phyloP scores from a whole-genome alignment of 306 rosid genomes.

The Vachellia pachyceras region DNA sequence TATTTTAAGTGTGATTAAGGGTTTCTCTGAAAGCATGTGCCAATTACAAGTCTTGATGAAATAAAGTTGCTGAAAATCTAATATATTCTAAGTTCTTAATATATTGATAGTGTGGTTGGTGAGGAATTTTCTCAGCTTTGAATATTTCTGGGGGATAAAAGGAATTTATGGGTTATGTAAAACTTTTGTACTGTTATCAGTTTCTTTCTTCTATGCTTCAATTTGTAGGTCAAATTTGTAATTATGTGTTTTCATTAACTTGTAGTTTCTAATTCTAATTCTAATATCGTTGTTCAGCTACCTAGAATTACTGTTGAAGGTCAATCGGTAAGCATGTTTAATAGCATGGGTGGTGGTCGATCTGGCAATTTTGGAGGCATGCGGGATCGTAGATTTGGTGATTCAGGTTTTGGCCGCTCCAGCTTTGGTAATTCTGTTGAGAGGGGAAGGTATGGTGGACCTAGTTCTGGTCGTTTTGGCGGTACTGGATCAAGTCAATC shows the following conservation, averaged over 20 bases:
- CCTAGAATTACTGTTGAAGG: constrained; percentile 70
- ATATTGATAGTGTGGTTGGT: not conserved
- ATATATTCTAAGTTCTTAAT: not conserved
- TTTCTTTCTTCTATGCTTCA: constrained; percentile 14
- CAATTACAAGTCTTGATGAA: not conserved
- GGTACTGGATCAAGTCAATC: constrained; percentile 48
- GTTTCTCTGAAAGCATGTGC: not conserved
- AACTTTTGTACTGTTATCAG: not conserved
- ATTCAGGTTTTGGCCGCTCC: constrained; percentile 44
- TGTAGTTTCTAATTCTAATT: constrained; percentile 32
- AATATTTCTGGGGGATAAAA: not conserved
- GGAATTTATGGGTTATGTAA: not conserved
- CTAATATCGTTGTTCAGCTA: constrained; percentile 62
- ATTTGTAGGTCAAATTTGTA: not conserved
- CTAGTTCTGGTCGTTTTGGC: constrained; percentile 22
- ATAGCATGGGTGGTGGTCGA: constrained; percentile 53
- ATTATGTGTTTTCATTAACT: constrained; percentile 27
- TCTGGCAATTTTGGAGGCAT: not conserved
- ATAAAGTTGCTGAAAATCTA: not conserved
- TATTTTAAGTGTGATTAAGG: not conserved
- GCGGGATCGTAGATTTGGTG: constrained; percentile 15
- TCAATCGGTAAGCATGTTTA: constrained; percentile 50
- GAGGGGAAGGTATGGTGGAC: not conserved
- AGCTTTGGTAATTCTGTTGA: constrained; percentile 52
- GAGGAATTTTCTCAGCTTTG: not conserved